These are phyloP conservation scores for Hypoxylon sp. DNA, from an alignment of 2,329 filamentous ascomycete species.

Conservation along the genomic window DNA sequence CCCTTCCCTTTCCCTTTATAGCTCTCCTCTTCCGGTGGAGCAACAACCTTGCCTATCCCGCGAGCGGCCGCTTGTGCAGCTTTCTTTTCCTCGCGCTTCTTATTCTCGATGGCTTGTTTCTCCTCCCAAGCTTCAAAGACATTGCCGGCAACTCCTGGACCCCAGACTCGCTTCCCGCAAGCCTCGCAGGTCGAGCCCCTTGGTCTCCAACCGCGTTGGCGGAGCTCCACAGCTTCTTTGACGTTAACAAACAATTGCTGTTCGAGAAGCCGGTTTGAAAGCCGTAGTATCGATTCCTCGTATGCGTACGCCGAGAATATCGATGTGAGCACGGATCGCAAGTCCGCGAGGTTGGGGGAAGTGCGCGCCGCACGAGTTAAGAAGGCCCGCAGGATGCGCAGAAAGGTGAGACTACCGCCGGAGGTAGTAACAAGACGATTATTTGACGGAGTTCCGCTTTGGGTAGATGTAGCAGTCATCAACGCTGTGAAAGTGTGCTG, in stretches of 20 bases:
- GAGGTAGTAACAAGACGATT: conserved; percentile 57
- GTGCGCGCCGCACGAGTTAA: conserved; percentile 84
- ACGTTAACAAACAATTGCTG: conserved; percentile 91
- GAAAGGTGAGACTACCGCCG: conserved; percentile 79
- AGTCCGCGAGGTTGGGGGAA: conserved; percentile 88
- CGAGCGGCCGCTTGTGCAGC: conserved; percentile 49
- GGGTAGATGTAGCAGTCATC: conserved; percentile 78
- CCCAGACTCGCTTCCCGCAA: conserved; percentile 88
- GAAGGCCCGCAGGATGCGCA: conserved; percentile 90
- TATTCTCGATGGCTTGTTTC: conserved; percentile 65
- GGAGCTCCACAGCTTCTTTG: conserved; percentile 77
- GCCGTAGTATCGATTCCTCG: conserved; percentile 87
- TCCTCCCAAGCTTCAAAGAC: conserved; percentile 88
- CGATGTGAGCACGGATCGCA: conserved; percentile 86
- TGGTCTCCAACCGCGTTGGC: conserved; percentile 91
- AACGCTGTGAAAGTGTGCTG: conserved; percentile 93
- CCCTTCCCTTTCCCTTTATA: conserved; percentile 64
- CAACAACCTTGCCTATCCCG: conserved; percentile 56
- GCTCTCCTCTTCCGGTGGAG: conserved; percentile 45
- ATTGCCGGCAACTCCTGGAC: conserved; percentile 82
- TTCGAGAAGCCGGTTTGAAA: conserved; percentile 89
- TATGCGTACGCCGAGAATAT: conserved; percentile 97
- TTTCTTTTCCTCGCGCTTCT: conserved; percentile 62
- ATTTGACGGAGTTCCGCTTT: conserved; percentile 52
- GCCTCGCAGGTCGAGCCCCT: conserved; percentile 88